Percentiles rank a stretch among this genome's conserved stretches.
Conservation (phyloP, 352 stramenopile genomes). For the Paralagenidium karlingii region DNA sequence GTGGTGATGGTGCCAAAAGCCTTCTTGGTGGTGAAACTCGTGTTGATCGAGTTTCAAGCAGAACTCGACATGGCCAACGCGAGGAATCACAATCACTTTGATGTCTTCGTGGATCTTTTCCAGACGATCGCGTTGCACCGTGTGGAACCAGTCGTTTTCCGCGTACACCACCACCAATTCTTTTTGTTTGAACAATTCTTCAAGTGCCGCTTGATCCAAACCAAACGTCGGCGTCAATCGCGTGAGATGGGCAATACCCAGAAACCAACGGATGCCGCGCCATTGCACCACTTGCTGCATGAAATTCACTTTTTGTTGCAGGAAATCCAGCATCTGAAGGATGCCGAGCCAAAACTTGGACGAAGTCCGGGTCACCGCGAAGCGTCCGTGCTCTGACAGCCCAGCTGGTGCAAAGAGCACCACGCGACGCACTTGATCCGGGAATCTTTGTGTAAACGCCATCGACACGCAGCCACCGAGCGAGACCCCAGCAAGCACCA, state of each 20-base stretch:
- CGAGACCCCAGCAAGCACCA: conserved; percentile 3
- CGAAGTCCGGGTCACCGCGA: neutral
- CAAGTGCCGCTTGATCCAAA: neutral
- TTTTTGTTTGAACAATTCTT: neutral
- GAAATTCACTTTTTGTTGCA: neutral
- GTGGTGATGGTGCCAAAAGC: no score
- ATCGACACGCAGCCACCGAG: conserved; percentile 1
- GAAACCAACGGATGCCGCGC: neutral
- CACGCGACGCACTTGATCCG: conserved; percentile 1
- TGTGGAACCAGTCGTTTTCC: conserved; percentile 1
- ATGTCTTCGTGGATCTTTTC: neutral
- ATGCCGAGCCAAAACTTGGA: neutral
- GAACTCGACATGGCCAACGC: conserved; percentile 1
- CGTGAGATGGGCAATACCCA: conserved; percentile 2
- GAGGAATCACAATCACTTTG: conserved; percentile 1
- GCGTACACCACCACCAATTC: conserved; percentile 1
- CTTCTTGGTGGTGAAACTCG: neutral
- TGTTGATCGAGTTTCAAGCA: conserved; percentile 2
- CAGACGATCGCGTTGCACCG: conserved; percentile 3
- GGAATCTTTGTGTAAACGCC: conserved; percentile 1
- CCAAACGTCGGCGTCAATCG: conserved; percentile 1
- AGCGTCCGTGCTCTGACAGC: neutral
- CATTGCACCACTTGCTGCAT: neutral
- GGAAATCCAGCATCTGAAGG: neutral
- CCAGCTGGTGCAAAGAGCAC: conserved; percentile 2